Percentiles rank a stretch among this genome's conserved stretches.
These are phyloP conservation scores for Fusarium sp. DNA, from an alignment of 2,329 filamentous ascomycete species.

Conservation along the genomic window DNA sequence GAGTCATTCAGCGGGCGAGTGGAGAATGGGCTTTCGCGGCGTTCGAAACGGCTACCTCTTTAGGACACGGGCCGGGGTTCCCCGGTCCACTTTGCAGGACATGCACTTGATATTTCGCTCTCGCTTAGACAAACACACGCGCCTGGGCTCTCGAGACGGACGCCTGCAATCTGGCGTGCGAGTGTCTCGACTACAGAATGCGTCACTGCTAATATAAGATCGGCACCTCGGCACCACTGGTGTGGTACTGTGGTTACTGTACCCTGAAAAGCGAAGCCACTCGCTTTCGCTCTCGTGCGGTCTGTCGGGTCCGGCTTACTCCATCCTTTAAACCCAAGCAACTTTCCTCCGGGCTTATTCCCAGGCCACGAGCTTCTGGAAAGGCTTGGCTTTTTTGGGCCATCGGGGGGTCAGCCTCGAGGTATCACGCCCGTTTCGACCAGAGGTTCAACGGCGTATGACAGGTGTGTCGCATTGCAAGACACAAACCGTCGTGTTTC, in stretches of 20 bases:
- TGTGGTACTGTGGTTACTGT: not conserved
- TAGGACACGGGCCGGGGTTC: constrained; percentile 13
- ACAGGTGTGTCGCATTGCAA: constrained; percentile 21
- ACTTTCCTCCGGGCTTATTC: constrained; percentile 12
- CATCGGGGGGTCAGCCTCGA: not conserved
- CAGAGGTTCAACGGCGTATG: constrained; percentile 13
- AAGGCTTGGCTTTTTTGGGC: constrained; percentile 6
- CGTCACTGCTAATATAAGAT: constrained; percentile 14
- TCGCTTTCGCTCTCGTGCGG: not conserved
- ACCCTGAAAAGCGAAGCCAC: not conserved
- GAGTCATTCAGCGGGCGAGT: constrained; percentile 20
- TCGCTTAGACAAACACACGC: constrained; percentile 9
- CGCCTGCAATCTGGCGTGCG: not conserved
- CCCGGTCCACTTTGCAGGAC: not conserved
- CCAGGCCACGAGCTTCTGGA: constrained; percentile 12
- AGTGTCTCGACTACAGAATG: not conserved
- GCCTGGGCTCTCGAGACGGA: not conserved
- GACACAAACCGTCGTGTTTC: constrained; percentile 28
- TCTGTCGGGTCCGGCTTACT: not conserved
- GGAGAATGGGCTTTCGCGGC: constrained; percentile 5
- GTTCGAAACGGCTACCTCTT: constrained; percentile 42
- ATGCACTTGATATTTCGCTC: constrained; percentile 2
- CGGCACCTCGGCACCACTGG: constrained; percentile 30
- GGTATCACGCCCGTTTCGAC: not conserved
- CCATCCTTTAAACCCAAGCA: not conserved